phyloP scores from a whole-genome alignment of 306 rosid genomes.

The Mimosa bimucronata region DNA sequence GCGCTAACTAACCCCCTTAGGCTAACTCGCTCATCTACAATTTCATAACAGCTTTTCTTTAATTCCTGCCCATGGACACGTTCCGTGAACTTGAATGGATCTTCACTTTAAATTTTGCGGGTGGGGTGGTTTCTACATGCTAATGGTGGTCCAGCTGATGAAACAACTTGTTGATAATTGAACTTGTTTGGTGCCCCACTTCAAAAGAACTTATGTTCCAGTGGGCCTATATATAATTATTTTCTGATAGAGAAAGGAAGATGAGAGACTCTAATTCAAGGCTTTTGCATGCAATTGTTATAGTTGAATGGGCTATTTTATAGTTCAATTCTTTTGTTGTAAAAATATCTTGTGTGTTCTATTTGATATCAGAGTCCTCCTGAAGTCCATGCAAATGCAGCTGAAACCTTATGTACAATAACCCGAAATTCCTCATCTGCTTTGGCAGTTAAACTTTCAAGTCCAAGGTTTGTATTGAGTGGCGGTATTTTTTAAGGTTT shows the following conservation, averaged over 20 bases:
- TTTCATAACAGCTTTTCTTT: not conserved
- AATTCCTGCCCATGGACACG: not conserved
- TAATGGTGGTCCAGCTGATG: slow-evolving; percentile 3
- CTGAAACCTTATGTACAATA: slow-evolving; percentile 90
- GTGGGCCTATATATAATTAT: not conserved
- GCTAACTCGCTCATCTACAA: no score
- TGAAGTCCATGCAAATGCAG: slow-evolving; percentile 95
- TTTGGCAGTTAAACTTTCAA: slow-evolving; percentile 82
- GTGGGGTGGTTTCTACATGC: slow-evolving; percentile 7
- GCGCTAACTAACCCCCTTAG: no score
- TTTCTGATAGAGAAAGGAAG: not conserved
- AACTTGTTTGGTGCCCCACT: not conserved
- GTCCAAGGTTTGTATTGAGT: slow-evolving; percentile 76
- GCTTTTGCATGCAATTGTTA: slow-evolving; percentile 9
- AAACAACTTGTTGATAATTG: slow-evolving; percentile 19
- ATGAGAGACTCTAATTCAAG: slow-evolving; percentile 1
- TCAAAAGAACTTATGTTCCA: not conserved
- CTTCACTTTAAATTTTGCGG: slow-evolving; percentile 12
- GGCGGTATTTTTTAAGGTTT: not conserved
- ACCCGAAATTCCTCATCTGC: slow-evolving; percentile 86
- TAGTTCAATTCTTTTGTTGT: slow-evolving; percentile 11
- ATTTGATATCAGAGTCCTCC: slow-evolving; percentile 70
- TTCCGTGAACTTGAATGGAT: slow-evolving; percentile 29
- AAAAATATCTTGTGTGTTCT: slow-evolving; percentile 24
- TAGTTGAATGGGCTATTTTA: slow-evolving; percentile 23